phyloP scores from a whole-genome alignment of 441 rosid species.

The Adansonia rubrostipa region DNA sequence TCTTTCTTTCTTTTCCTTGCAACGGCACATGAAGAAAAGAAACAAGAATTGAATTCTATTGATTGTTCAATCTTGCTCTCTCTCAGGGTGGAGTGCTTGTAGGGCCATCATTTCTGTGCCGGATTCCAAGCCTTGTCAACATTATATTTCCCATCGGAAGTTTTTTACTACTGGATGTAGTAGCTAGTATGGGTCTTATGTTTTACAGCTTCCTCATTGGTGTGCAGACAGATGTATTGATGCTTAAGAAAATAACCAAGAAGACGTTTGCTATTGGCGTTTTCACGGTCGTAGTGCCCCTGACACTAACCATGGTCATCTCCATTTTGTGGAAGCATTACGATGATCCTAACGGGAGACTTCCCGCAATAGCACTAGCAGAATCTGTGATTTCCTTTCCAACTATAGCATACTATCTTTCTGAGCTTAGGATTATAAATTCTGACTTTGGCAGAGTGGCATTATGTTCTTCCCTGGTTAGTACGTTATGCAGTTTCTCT shows the following conservation, averaged over 20 bases:
- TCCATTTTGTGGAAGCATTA: background rate
- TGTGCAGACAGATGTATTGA: constrained; percentile 30
- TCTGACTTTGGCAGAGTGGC: constrained; percentile 29
- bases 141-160: constrained; percentile 30
- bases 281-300: constrained; percentile 25
- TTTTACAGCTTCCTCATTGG: constrained; percentile 37
- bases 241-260: constrained; percentile 28
- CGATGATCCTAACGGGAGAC: background rate
- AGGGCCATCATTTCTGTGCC: constrained; percentile 34
- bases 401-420: constrained; percentile 18
- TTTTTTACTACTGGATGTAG: constrained; percentile 27
- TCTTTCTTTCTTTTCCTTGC: background rate
- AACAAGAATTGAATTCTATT: background rate
- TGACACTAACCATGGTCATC: constrained; percentile 19
- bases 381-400: constrained; percentile 29
- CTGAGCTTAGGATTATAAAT: constrained; percentile 31
- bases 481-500: background rate
- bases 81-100: constrained; percentile 34
- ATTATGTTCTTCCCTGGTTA: constrained; percentile 24
- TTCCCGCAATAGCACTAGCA: constrained; percentile 23
- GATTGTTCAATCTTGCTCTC: background rate
- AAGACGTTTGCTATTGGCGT: constrained; percentile 29
- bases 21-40: background rate
- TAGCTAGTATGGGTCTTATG: constrained; percentile 30
- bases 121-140: background rate